Base-by-base conservation (phyloP, 1,139 yeast genomes). In the Protomyces pachydermus region DNA sequence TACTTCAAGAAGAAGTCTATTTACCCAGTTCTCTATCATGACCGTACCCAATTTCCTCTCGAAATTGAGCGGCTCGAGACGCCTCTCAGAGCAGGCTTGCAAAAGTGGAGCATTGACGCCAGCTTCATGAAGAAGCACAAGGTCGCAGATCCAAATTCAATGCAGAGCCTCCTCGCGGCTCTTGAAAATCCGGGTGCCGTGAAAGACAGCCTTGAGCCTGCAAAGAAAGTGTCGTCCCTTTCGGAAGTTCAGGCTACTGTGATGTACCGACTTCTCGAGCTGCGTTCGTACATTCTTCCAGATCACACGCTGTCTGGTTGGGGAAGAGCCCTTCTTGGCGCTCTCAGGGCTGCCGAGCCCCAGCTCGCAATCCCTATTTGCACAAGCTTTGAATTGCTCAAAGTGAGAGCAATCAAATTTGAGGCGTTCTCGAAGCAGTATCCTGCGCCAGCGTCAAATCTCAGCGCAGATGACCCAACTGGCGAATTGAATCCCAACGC, bases 161-260 rank as follows among this genome's bases (percentile, higher is more conserved):
- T 57, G 4, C 28, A 38, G 32, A 53, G 76, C n/a, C 50, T 70
- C 1, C 66, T 70, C 16, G 71, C 76, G 38, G 65, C 76, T 35
- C 56, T 77, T n/a, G 62, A 66, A 6, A 67, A 69, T 12, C 65
- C 37, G 16, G 52, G 10, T 9, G 52, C 58, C 3, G 50, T 20
- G 8, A 35, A 57, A 39, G 34, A 50, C 12, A 23, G 38, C 12
- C 42, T 35, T 4, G 18, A 37, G 5, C 39, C 60, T 12, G 61
- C 48, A n/a, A 42, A 23, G 12, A 61, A 58, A 23, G 70, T 86
- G 51, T 74, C 73, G 6, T 73, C 80, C 0, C 74, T 78, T 45
- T 78, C 79, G 64, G 91, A 86, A 70, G 71, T 87, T 3, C 75
- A 88, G 48, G 77, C 87, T 5, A 87, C 91, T 1, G 78, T 83